Conservation (phyloP, 2,329 filamentous ascomycete genomes). For the Botryosphaeria dothidea region DNA sequence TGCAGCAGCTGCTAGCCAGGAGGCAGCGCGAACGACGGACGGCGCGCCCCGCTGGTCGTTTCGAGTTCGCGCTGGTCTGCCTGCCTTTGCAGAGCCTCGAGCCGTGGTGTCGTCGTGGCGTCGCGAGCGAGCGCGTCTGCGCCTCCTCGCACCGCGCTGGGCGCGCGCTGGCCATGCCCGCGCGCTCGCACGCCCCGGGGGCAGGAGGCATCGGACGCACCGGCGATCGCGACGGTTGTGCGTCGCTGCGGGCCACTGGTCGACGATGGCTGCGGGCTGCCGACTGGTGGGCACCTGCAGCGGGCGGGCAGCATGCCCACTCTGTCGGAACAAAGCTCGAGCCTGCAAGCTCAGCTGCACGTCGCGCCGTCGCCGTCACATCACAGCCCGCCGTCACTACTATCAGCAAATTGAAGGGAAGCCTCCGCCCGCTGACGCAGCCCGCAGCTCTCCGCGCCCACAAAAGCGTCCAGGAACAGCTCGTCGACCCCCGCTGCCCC, state of each 20-base stretch:
- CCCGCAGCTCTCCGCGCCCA: neutral
- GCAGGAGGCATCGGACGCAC: neutral
- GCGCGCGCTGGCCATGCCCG: too few species aligned
- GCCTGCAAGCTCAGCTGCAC: conserved; percentile 1
- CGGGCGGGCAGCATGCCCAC: neutral
- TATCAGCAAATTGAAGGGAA: neutral
- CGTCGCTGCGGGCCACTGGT: neutral
- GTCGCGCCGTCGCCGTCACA: conserved; percentile 7
- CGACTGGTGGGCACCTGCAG: neutral
- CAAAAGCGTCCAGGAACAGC: neutral
- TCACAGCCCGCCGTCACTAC: conserved; percentile 12
- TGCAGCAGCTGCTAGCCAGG: neutral
- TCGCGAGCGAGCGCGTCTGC: neutral
- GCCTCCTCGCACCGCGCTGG: too few species aligned
- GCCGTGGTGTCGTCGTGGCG: conserved; percentile 6
- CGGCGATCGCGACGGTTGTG: neutral
- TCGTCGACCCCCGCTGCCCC: neutral
- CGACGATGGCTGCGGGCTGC: neutral
- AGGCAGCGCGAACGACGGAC: neutral
- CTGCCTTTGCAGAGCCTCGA: neutral
- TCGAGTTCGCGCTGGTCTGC: neutral
- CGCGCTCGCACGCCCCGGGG: too few species aligned
- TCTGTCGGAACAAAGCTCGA: neutral
- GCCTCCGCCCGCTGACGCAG: neutral
- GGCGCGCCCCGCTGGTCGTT: conserved; percentile 2